Base-by-base conservation (phyloP, 352 stramenopile genomes). In the Aphanomyces euteiches region DNA sequence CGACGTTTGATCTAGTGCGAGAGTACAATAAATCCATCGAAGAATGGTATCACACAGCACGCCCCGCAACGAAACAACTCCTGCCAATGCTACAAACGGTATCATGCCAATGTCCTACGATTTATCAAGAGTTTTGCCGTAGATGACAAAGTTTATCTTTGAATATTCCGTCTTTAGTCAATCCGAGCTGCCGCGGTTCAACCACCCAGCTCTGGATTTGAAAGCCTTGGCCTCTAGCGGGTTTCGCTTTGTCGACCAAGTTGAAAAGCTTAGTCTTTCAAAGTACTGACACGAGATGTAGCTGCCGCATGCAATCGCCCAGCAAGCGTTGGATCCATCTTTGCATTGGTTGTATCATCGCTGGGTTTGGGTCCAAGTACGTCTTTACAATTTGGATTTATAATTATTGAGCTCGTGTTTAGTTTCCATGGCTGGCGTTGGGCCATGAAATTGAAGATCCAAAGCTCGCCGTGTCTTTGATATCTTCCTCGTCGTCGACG, bases 1-100 rank as follows among this genome's bases (percentile, higher is more conserved):
- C 77, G n/a, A 76, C 87, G 0, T 98, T 97, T 69, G 93, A 98
- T 74, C 76, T 98, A n/a, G 90, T 98, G 3, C 80, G 84, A 43
- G 90, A 97, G 66, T 97, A 97, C 69, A 95, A 96, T 47, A 83
- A 84, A 47, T 87, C 86, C 19, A 67, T 97, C 15, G 86, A 97
- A 17, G 87, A 88, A 36, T 98, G 93, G 93, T 91, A 95, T 73
- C 75, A 79, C 37, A 79, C 67, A 39, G 72, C 79, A n/a, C 79
- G 76, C 0, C 90, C 90, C 7, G 82, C 86, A 15, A 93, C 90
- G 10, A 94, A 87, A 50, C 74, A 69, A 0, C 86, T 97, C 17
- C 83, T 86, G 19, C 69, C 79, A 17, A 92, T 92, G 65, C 74
- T 94, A 7, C 76, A 88, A 61, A 54, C 47, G 40, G 64, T 70